These are phyloP conservation scores for Ceratobasidium sp. DNA, from an alignment of 1,284 basidiomycete genomes.

Conservation along the genomic window DNA sequence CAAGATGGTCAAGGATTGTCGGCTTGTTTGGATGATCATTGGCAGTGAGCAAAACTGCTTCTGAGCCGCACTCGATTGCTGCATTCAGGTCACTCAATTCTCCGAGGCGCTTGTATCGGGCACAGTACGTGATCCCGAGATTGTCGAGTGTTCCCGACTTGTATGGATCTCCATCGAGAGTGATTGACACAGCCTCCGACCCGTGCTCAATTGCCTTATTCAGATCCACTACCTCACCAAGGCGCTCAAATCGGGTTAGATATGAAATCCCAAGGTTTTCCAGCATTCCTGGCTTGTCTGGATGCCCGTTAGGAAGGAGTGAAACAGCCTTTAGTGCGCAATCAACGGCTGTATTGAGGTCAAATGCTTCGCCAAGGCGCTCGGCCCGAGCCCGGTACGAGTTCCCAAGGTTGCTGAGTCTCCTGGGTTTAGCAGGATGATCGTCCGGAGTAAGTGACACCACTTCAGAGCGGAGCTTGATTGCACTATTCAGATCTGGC, in stretches of 20 bases:
- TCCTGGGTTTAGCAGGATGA: not conserved
- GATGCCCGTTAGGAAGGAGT: not conserved
- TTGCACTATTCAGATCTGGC: not conserved
- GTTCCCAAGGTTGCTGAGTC: not conserved
- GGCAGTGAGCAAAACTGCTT: not conserved
- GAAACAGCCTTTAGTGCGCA: not conserved
- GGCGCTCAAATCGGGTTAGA: not conserved
- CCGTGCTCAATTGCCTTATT: not conserved
- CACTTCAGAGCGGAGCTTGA: too few species aligned
- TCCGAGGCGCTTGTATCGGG: too few species aligned
- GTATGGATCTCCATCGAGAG: not conserved
- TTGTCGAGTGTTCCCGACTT: too few species aligned
- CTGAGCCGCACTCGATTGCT: not conserved
- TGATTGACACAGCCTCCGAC: not conserved
- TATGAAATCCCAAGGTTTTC: not conserved
- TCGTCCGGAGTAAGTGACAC: not conserved
- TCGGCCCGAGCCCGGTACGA: not conserved
- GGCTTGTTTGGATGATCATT: not conserved
- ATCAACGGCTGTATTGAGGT: not conserved
- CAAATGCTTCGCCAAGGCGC: not conserved
- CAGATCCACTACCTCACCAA: not conserved
- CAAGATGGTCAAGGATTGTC: not conserved
- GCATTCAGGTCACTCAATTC: not conserved
- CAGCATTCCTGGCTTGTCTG: not conserved
- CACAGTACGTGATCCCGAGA: too few species aligned